Percentiles rank a stretch among this genome's conserved stretches.
Conservation (phyloP, 1,284 basidiomycete genomes). For the Trichosporon sp. region DNA sequence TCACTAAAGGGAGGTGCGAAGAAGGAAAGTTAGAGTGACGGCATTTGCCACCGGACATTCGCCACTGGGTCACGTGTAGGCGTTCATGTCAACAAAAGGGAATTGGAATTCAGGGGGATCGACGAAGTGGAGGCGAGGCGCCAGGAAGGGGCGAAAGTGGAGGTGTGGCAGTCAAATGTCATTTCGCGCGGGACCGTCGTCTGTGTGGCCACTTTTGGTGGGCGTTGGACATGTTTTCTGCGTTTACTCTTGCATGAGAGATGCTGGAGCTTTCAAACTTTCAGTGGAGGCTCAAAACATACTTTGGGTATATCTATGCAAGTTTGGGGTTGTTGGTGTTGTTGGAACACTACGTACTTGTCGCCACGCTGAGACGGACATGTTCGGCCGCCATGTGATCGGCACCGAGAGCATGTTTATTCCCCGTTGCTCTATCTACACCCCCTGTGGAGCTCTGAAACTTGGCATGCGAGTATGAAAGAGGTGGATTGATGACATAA, state of each 20-base stretch:
- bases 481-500: conserved; percentile 7
- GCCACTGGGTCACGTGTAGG: not conserved
- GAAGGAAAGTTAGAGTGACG: not conserved
- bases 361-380: not conserved
- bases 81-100: conserved; percentile 11
- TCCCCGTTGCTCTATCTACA: not conserved
- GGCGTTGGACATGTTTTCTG: not conserved
- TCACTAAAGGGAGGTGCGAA: not conserved
- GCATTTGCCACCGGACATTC: not conserved
- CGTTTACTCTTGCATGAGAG: not conserved
- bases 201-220: conserved; percentile 9
- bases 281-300: not conserved
- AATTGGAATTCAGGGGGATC: conserved; percentile 16
- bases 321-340: not conserved
- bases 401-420: conserved; percentile 4
- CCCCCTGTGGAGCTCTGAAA: conserved; percentile 10
- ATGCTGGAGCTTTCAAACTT: not conserved
- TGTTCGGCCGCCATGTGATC: conserved; percentile 20
- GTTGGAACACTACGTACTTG: not conserved
- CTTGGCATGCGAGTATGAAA: conserved; percentile 9
- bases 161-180: conserved; percentile 20
- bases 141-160: not conserved
- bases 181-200: not conserved
- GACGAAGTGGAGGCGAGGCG: not conserved
- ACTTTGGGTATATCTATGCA: not conserved